Conservation (phyloP, 768 basidiomycete species). For the Termitomyces sp. region DNA sequence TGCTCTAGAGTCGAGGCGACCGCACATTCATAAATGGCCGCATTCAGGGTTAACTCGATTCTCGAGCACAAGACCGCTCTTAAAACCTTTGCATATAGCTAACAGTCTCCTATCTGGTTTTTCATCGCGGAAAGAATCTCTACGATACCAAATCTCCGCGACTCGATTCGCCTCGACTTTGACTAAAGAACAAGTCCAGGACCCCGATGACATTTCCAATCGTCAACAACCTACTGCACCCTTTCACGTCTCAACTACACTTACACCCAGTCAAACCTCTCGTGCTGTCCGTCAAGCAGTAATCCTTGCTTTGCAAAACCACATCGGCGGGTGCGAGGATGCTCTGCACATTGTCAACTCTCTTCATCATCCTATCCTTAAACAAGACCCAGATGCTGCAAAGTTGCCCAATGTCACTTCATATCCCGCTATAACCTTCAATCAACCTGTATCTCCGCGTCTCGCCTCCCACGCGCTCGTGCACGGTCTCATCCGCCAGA, state of each 20-base stretch:
- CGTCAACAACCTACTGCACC: background rate
- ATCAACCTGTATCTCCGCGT: slow-evolving; percentile 48
- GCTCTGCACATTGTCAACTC: slow-evolving; percentile 50
- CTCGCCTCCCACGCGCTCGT: slow-evolving; percentile 61
- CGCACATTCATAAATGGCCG: background rate
- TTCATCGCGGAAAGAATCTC: background rate
- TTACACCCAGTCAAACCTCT: slow-evolving; percentile 19
- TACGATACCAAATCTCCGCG: background rate
- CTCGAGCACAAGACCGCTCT: background rate
- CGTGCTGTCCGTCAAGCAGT: slow-evolving; percentile 39
- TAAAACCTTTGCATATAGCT: background rate
- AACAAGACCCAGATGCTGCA: slow-evolving; percentile 14
- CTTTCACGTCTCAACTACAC: background rate
- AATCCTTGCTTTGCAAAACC: slow-evolving; percentile 35
- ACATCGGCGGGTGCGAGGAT: slow-evolving; percentile 37
- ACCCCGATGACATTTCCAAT: background rate
- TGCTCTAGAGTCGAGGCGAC: background rate
- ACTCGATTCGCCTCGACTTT: background rate
- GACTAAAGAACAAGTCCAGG: background rate
- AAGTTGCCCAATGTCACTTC: slow-evolving; percentile 20
- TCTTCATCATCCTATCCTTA: slow-evolving; percentile 37
- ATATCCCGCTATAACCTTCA: slow-evolving; percentile 42
- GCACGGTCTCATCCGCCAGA: slow-evolving; percentile 60
- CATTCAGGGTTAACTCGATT: background rate
- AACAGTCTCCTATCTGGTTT: too few species aligned